Base-by-base conservation (phyloP, 768 basidiomycete species). In the Russula sp. region DNA sequence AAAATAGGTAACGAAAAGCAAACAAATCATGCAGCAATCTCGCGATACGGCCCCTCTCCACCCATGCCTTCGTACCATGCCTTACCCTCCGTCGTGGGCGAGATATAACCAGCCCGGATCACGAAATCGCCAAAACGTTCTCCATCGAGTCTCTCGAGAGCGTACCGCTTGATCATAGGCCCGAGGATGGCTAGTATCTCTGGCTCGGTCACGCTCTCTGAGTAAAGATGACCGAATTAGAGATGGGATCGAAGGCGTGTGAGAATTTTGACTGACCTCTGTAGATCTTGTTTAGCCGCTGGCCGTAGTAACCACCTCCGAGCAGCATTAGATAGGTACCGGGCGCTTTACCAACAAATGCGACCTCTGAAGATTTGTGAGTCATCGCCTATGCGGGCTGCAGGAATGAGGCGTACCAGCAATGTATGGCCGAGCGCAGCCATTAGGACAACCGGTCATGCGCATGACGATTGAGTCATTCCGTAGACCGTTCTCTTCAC, bases 381-480 rank as follows among this genome's bases (percentile, higher is more conserved):
- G 59, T 35, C 27, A 6, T 58, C 39, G 49, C 39, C 31, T 57
- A 27, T n/a, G 35, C 40, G 8, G 37, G 9, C 5, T 16, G 34
- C 22, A 52, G 10, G 40, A 6, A 51, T n/a, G 42, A 40, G 35
- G 35, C 84, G 11, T 50, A 87, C 89, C 89, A 52, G 91, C 96
- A 50, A 95, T 78, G 74, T 96, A 98, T 44, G 94, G 96, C 63
- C 95, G 82, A 2, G 95, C 92, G 72, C 94, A 94, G 39, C 92
- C 93, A 70, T 94, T 94, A 4, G 92, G 92, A 68, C 95, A 98
- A 55, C 96, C 96, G 16, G 96, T 98, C 95, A 98, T 98, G 57
- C 96, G 84, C 96, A 99, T 98, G 65, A 98, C 85, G 68, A 98
- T 96, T 2, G 89, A 86, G 75, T 99, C 96, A 72, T 97, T 88